phyloP scores from a whole-genome alignment of 345 rosid species.

The Atalantia buxifolia region DNA sequence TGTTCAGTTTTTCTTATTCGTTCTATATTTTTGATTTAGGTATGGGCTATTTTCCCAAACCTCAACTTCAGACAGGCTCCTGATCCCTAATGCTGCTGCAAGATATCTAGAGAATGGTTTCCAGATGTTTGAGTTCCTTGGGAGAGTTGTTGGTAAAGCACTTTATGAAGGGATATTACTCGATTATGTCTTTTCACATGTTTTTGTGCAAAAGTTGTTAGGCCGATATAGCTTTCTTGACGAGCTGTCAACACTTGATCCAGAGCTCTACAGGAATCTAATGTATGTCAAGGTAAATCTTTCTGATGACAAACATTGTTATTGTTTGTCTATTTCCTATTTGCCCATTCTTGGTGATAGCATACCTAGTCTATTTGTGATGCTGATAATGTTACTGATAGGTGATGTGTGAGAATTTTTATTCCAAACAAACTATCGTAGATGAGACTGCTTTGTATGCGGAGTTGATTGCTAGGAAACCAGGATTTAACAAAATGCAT shows the following conservation, averaged over 20 bases:
- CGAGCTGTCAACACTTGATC: constrained; percentile 95
- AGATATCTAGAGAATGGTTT: constrained; percentile 78
- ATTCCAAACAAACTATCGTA: not conserved
- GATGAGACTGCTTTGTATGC: not conserved
- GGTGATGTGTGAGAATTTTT: not conserved
- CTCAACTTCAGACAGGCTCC: constrained; percentile 74
- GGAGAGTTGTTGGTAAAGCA: constrained; percentile 97
- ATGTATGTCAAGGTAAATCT: constrained; percentile 91
- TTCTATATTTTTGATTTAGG: constrained; percentile 37
- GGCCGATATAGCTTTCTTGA: constrained; percentile 97
- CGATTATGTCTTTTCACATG: constrained; percentile 91
- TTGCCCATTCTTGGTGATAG: not conserved
- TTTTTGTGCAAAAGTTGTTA: constrained; percentile 86
- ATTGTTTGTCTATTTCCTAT: constrained; percentile 12
- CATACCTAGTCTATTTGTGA: not conserved
- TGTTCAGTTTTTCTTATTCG: not conserved
- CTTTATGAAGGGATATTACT: constrained; percentile 93
- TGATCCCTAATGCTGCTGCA: constrained; percentile 87
- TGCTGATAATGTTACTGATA: not conserved
- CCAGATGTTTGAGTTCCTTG: constrained; percentile 95
- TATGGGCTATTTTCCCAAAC: constrained; percentile 90
- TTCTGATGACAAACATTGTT: constrained; percentile 4
- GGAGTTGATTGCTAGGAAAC: constrained; percentile 3
- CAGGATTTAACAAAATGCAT: not conserved
- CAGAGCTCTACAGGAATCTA: constrained; percentile 84